A percentile compares a stretch with the other conserved stretches of the same genome.
These are phyloP conservation scores for Pythium biforme DNA, from an alignment of 352 stramenopile genomes.

Conservation along the genomic window DNA sequence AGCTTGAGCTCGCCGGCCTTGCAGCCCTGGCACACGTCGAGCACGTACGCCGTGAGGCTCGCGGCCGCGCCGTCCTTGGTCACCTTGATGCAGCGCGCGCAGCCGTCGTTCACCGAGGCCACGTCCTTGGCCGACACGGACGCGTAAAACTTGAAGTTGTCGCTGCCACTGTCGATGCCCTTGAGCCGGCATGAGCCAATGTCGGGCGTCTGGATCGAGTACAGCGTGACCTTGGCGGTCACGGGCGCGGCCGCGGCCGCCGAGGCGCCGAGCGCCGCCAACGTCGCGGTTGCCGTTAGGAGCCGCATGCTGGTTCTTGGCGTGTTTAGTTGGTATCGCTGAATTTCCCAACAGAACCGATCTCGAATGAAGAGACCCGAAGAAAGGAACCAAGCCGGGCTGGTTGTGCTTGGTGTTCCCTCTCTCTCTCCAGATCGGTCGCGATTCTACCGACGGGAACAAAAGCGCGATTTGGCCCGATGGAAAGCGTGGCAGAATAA, in stretches of 20 bases:
- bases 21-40: conserved; percentile 66
- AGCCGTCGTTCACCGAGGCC: conserved; percentile 48
- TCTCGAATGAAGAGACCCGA: background rate
- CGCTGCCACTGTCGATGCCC: conserved; percentile 47
- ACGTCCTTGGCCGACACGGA: conserved; percentile 62
- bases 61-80: conserved; percentile 38
- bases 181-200: conserved; percentile 73
- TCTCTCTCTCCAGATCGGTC: background rate
- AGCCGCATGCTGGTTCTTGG: conserved; percentile 1
- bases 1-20: conserved; percentile 48
- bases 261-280: background rate
- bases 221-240: conserved; percentile 36
- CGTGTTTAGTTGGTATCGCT: background rate
- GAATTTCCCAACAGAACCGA: background rate
- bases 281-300: background rate
- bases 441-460: conserved; percentile 15
- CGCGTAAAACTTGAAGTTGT: conserved; percentile 82
- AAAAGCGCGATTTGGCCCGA: conserved; percentile 5
- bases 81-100: conserved; percentile 73
- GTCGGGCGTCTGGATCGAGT: conserved; percentile 58
- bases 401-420: background rate
- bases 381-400: background rate
- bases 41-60: conserved; percentile 62
- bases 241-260: conserved; percentile 32
- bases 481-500: background rate